A percentile compares a stretch with the other conserved stretches of the same genome.
These are phyloP conservation scores for Brassica carinata DNA, from an alignment of 345 rosid species.

Conservation along the genomic window DNA sequence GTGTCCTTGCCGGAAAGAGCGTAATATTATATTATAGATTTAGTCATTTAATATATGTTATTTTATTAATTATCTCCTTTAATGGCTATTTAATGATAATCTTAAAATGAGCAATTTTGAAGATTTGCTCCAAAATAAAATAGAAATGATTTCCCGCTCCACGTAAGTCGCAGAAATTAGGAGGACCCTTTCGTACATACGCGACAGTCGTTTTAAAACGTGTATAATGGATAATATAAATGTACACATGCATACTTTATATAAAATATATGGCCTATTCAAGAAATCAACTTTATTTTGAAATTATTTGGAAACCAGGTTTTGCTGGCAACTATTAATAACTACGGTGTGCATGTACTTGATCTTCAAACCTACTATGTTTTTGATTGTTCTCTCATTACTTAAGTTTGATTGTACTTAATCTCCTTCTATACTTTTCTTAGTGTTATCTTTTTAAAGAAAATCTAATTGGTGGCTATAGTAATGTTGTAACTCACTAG, in stretches of 20 bases:
- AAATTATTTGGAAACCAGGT: conserved; percentile 25
- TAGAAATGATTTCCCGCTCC: no score
- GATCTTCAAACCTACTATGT: neutral
- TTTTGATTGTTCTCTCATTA: neutral
- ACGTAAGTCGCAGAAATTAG: no score
- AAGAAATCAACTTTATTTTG: conserved; percentile 31
- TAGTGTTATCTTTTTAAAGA: neutral
- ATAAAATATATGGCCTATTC: conserved; percentile 1
- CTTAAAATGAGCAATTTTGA: no score
- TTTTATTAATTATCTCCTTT: no score
- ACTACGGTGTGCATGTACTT: conserved; percentile 18
- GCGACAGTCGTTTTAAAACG: conserved; percentile 4
- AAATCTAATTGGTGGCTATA: neutral
- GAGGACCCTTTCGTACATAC: no score
- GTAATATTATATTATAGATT: no score
- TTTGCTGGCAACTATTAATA: conserved; percentile 13
- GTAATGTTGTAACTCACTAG: neutral
- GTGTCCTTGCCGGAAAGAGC: no score
- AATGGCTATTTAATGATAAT: no score
- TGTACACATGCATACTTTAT: conserved; percentile 12
- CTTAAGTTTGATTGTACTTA: neutral
- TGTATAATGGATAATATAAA: conserved; percentile 26
- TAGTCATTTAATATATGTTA: no score
- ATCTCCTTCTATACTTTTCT: conserved; percentile 5
- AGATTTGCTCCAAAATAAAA: no score